Base-by-base conservation (phyloP, 2,329 filamentous ascomycete species). In the Ophiostoma piceae region DNA sequence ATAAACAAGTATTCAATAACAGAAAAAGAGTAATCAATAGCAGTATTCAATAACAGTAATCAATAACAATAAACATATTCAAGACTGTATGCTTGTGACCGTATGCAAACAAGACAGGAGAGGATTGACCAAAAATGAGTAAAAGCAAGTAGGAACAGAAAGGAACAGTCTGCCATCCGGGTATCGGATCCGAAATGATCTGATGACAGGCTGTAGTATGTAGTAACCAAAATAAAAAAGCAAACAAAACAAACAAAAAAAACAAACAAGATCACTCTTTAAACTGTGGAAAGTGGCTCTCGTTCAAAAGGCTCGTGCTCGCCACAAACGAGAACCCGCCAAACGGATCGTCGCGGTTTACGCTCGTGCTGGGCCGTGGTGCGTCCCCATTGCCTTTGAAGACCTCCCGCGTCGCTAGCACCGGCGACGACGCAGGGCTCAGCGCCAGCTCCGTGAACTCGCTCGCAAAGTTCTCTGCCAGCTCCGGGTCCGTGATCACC, bases 381-480 rank as follows among this genome's bases (percentile, higher is more conserved):
- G 26, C 26, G 26, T 29, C 26, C 26, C 26, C 26, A 29, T 29
- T 29, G 26, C 26, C 26, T 29, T 29, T 29, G 26, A 29, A 29
- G 26, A 29, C 6, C 26, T 62, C 57, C 11, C 57, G 35, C 65
- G 39, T 29, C 65, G 37, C n/a, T 14, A 66, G 37, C 14, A 43
- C 41, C 73, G 76, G 79, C 12, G 80, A 80, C 69, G 88, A 77
- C 1, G 91, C 84, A 6, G 93, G 92, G 77, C 91, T 96, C 68
- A 98, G 83, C 3, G 92, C 87, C 73, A 97, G 80, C 69, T 91
- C 88, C 0, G 94, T 99, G 78, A 99, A 99, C 77, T 97, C 93
- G n/a, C 84, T 83, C 0, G 91, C 87, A 80, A 99, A 99, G 80
- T 99, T 99, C 85, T 99, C 96, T 0, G 95, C 95, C 65, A 97